Percentiles rank a stretch among this genome's conserved stretches.
Evolutionary conservation across 176 grass and related monocot genomes (phyloP).

Genomic region (Oryza australiensis): DNA sequence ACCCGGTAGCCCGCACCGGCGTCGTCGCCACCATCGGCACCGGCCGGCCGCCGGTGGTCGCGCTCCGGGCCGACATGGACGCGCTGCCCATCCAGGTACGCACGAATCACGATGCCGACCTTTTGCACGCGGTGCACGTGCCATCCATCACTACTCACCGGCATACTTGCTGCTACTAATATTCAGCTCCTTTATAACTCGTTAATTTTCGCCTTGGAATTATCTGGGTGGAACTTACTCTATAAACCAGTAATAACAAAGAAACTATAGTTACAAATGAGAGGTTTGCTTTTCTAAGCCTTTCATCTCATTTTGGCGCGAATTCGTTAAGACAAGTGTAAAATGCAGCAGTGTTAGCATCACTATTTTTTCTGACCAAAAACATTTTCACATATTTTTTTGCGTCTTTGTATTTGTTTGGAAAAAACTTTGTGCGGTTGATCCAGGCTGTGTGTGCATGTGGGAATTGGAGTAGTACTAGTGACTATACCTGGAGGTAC

Average conservation of each 20-base stretch:
- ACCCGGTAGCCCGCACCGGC: conserved; percentile 83
- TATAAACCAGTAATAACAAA: too few species aligned
- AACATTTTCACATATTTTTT: background rate
- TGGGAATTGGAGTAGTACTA: background rate
- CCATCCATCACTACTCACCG: background rate
- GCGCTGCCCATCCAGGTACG: conserved; percentile 88
- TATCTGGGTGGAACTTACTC: too few species aligned
- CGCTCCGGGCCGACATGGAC: conserved; percentile 94
- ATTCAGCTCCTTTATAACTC: background rate
- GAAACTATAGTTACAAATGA: background rate
- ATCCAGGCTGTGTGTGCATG: background rate
- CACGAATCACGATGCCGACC: background rate
- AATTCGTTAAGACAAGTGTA: background rate
- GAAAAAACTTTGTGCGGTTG: background rate
- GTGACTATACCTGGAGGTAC: background rate
- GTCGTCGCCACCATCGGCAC: conserved; percentile 81
- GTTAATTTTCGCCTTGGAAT: background rate
- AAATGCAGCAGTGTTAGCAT: background rate
- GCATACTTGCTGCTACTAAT: background rate
- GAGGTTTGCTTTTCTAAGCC: background rate
- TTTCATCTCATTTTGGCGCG: background rate
- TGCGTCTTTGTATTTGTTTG: background rate
- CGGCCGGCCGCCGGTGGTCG: conserved; percentile 66
- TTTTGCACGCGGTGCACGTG: background rate
- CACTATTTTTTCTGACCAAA: background rate